phyloP scores from a whole-genome alignment of 768 basidiomycete genomes.

The Trametopsis cervina region DNA sequence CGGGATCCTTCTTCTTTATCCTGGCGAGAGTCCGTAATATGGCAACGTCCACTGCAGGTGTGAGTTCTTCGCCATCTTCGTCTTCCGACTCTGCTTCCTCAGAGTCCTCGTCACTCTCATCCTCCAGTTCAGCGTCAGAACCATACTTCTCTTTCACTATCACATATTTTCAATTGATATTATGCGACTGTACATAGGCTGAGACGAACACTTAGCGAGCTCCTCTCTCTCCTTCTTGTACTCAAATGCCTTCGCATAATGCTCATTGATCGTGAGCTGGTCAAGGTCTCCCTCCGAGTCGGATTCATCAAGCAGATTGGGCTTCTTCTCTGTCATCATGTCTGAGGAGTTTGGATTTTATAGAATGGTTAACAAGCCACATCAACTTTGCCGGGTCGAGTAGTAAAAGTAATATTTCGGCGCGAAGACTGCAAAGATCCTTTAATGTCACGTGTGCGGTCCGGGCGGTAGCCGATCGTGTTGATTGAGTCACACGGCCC shows the following conservation, averaged over 20 bases:
- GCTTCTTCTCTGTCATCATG: too few species aligned
- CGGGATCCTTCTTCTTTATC: slow-evolving; percentile 77
- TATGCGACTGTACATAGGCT: slow-evolving; percentile 32
- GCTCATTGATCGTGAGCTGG: slow-evolving; percentile 62
- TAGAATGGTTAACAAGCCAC: too few species aligned
- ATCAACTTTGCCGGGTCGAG: too few species aligned
- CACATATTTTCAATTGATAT: not conserved
- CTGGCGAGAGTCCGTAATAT: slow-evolving; percentile 85
- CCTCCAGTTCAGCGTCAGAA: slow-evolving; percentile 54
- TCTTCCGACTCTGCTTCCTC: slow-evolving; percentile 84
- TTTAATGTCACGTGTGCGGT: not conserved
- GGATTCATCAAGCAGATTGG: slow-evolving; percentile 23
- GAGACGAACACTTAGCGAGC: slow-evolving; percentile 66
- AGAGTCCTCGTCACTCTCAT: slow-evolving; percentile 50
- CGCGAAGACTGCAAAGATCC: too few species aligned
- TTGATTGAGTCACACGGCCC: not conserved
- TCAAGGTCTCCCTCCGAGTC: slow-evolving; percentile 34
- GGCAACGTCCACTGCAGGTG: slow-evolving; percentile 88
- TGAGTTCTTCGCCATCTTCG: slow-evolving; percentile 91
- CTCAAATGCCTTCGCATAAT: slow-evolving; percentile 77
- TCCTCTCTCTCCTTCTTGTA: slow-evolving; percentile 83
- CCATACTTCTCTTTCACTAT: slow-evolving; percentile 89
- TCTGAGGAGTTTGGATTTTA: not conserved
- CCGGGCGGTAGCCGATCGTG: not conserved
- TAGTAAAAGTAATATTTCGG: too few species aligned